Base-by-base conservation (phyloP, 176 grass and related monocot species). In the Tillandsia leiboldiana region DNA sequence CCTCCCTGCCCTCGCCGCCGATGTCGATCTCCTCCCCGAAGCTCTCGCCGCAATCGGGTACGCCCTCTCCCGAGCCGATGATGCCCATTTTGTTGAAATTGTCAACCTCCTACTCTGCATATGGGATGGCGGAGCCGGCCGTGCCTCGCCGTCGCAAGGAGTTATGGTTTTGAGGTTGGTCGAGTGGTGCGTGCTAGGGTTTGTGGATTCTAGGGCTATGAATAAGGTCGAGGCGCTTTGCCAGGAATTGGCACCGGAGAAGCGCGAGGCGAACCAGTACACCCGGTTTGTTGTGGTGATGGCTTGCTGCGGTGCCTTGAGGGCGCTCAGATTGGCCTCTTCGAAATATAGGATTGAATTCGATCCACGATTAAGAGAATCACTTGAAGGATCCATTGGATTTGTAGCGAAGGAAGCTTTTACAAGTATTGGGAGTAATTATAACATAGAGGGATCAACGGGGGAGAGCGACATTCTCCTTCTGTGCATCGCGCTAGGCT, bases 121-220 rank as follows among this genome's bases (percentile, higher is more conserved):
- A 10, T 96, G 93, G 29, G 67, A 68, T 23, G 15, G 72, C 20
- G 67, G 70, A 68, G 67, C 23, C 0, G 50, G 63, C 3, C 53
- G 23, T 26, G 27, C 66, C 50, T 23, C 59, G 12, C 48, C 87
- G 1, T 23, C 59, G 59, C 70, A 81, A 26, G 86, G 77, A 61
- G 50, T 97, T 51, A 84, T 87, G 79, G 0, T 85, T 64, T 87
- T 97, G 12, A 83, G 79, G 73, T 72, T 97, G 79, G 72, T 87
- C 20, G 93, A 97, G 48, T 92, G 93, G 93, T 51, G 85, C 63
- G 79, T 89, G 0, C 57, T 83, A 72, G 81, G 86, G 3, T 90
- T 87, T 23, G 54, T 85, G 0, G 83, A 76, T 51, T 81, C 69
- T 2, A 86, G 79, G 17, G 85, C 57, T 69, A 81, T 82, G 71